Evolutionary conservation across 2,329 filamentous ascomycete genomes (phyloP).

Genomic region (Purpureocillium lavendulum): DNA sequence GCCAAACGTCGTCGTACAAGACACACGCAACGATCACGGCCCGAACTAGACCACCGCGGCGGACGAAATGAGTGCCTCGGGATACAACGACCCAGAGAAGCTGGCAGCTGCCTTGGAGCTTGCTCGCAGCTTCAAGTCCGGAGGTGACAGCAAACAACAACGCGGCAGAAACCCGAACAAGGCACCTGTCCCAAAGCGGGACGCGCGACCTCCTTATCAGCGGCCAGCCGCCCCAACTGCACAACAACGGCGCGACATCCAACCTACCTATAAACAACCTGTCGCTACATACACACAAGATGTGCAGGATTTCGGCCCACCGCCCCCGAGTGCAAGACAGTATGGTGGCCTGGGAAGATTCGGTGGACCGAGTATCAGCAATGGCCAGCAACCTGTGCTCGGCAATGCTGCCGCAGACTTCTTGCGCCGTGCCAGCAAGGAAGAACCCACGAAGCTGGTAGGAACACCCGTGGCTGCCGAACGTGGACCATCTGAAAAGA

Average conservation of each 20-base stretch:
- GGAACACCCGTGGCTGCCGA: neutral
- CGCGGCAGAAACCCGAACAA: neutral
- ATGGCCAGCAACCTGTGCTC: slow-evolving; percentile 5
- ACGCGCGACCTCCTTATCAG: no score
- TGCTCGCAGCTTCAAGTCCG: slow-evolving; percentile 15
- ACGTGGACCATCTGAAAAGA: no score
- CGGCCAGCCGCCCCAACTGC: no score
- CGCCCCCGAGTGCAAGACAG: slow-evolving; percentile 11
- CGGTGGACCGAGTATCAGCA: neutral
- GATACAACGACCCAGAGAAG: slow-evolving; percentile 15
- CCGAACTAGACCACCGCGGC: no score
- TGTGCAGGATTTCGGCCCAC: neutral
- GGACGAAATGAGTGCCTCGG: slow-evolving; percentile 7
- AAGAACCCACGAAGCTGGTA: neutral
- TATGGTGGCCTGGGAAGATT: slow-evolving; percentile 7
- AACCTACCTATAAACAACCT: neutral
- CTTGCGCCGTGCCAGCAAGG: slow-evolving; percentile 5
- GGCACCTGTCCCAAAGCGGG: neutral
- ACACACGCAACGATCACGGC: no score
- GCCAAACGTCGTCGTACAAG: no score
- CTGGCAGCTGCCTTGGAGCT: slow-evolving; percentile 19
- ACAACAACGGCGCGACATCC: no score
- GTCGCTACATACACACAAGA: neutral
- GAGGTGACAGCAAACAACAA: slow-evolving; percentile 2
- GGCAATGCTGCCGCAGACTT: slow-evolving; percentile 14